phyloP scores from a whole-genome alignment of 2,329 filamentous ascomycete genomes.

The Cladosporium sp. region DNA sequence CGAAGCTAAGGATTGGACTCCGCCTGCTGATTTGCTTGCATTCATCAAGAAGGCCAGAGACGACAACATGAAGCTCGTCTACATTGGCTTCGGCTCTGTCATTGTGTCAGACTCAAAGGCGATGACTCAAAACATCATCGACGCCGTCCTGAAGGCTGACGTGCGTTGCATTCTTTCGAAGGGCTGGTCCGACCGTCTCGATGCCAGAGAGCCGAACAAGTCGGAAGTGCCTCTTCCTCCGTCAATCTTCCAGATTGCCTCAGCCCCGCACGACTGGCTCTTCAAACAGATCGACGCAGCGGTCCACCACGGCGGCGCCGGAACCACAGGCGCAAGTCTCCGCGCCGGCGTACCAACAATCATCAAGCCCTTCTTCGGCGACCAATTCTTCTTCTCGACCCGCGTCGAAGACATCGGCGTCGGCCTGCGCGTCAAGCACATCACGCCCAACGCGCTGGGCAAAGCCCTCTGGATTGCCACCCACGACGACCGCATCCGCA shows the following conservation, averaged over 20 bases:
- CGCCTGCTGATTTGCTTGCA: constrained; percentile 70
- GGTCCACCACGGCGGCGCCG: constrained; percentile 90
- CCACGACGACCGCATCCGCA: constrained; percentile 86
- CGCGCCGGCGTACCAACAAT: constrained; percentile 91
- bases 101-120: constrained; percentile 86
- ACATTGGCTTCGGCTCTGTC: constrained; percentile 95
- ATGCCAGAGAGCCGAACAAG: constrained; percentile 58
- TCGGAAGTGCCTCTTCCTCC: constrained; percentile 70
- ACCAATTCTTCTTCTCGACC: constrained; percentile 93
- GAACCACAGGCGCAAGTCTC: constrained; percentile 90
- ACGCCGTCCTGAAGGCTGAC: constrained; percentile 86
- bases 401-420: constrained; percentile 92
- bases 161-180: constrained; percentile 94
- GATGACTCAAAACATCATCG: constrained; percentile 88
- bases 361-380: constrained; percentile 94
- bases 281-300: constrained; percentile 92
- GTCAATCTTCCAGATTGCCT: constrained; percentile 84
- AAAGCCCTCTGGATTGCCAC: constrained; percentile 89
- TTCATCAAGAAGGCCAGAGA: constrained; percentile 82
- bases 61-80: constrained; percentile 89
- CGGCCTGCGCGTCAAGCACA: constrained; percentile 82
- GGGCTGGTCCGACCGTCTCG: constrained; percentile 88
- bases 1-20: constrained; percentile 69
- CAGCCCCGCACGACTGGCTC: constrained; percentile 94
- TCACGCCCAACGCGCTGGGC: constrained; percentile 83